Base-by-base conservation (phyloP, 768 basidiomycete genomes). In the Podaxis sp. region DNA sequence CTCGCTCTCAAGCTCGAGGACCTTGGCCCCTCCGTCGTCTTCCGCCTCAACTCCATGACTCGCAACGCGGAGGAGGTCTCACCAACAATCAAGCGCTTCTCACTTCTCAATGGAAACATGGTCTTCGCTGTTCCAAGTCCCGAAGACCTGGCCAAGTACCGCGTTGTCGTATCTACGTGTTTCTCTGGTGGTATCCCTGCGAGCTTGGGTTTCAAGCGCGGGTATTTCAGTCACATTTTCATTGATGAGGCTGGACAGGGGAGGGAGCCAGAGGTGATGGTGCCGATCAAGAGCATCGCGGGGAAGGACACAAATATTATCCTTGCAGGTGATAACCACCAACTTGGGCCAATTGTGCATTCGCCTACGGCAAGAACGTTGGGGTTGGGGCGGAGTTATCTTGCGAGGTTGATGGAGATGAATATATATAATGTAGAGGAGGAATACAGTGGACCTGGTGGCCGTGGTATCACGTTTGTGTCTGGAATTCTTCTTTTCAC, bases 181-280 rank as follows among this genome's bases (percentile, higher is more conserved):
- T 65, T 85, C 7, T 82, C 84, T 0, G 87, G 79, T 0, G 77
- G 77, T 5, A 74, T 84, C 1, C 78, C 82, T 3, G 77, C 80
- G 28, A 76, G 76, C 4, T 65, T 86, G 9, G 85, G 86, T 0
- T 40, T 87, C 24, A 69, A 72, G 30, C 72, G 78, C 13, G 87
- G 86, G 0, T 84, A 86, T 68, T 89, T 83, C 65, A 81, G 72
- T 1, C 84, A 87, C 65, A 83, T 89, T 17, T 84, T 89, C 65
- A 73, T 86, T 44, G 87, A 89, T 65, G 87, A 89, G 64, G 87
- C 85, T 4, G 87, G 86, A 0, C 87, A 89, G 66, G 87, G 82
- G 0, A 80, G 79, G 44, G 87, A 89, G 66, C 85, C 87, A 0
- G 82, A 85, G 64, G 70, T 79, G 6, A 83, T 88, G 80, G 75